Percentiles rank a stretch among this genome's conserved stretches.
Evolutionary conservation across 2,329 filamentous ascomycete species (phyloP).

Genomic region (Ophiostoma triangulosporum): DNA sequence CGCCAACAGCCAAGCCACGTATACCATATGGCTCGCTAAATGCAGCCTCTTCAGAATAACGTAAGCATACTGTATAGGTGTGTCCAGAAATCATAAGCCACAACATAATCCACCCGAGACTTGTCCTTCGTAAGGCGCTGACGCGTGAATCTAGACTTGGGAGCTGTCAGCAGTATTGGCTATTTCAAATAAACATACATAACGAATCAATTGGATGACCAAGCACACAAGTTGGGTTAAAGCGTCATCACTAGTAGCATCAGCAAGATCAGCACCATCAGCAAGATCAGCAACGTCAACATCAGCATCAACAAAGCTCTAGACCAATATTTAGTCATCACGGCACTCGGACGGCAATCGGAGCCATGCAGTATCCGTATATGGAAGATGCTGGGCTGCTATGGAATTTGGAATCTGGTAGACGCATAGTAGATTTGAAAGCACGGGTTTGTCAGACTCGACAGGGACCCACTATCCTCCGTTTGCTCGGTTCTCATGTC

Average conservation of each 20-base stretch:
- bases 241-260: neutral
- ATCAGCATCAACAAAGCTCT: neutral
- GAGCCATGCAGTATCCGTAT: neutral
- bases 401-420: neutral
- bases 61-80: too few species aligned
- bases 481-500: neutral
- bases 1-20: neutral
- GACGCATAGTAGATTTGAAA: neutral
- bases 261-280: neutral
- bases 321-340: neutral
- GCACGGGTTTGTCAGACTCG: neutral
- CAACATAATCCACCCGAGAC: neutral
- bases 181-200: too few species aligned
- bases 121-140: neutral
- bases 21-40: neutral
- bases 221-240: too few species aligned
- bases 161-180: too few species aligned
- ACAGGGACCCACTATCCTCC: neutral
- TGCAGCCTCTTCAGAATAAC: neutral
- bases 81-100: too few species aligned
- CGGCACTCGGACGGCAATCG: neutral
- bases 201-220: too few species aligned
- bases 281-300: neutral
- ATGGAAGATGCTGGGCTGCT: neutral
- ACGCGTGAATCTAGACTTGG: neutral